Base-by-base conservation (phyloP, 352 stramenopile species). In the Phytopythium sindhum region DNA sequence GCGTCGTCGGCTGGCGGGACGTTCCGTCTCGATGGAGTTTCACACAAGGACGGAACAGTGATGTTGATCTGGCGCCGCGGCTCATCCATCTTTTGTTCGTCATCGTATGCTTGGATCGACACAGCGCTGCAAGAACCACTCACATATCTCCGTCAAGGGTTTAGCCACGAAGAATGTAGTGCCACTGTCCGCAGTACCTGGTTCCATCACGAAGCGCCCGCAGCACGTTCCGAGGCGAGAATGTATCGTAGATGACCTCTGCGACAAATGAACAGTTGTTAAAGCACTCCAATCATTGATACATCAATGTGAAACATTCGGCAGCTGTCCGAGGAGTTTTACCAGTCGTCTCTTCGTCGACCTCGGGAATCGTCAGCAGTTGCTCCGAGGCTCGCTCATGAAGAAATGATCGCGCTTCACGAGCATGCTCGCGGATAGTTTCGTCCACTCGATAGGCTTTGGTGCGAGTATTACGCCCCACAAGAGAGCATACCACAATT, bases 201-300 rank as follows among this genome's bases (percentile, higher is more conserved):
- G 65, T 78, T 14, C 67, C 74, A 63, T 84, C 65, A 56, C 63
- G 68, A 37, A 91, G 63, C 3, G 74, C 69, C 15, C 68, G 65
- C 7, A 89, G 63, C 0, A 78, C 70, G 54, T 68, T 61, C 1
- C 75, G 71, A 15, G 82, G 80, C 14, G 82, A 91, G 62, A 91
- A 91, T 2, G 80, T 84, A 44, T 91, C 72, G 29, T 79, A 87
- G 2, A 91, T 59, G 35, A 66, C 72, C 4, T 88, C 78, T 86
- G n/a, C 7, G 33, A 24, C n/a, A 60, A 60, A 24, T 50, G 31
- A 41, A 1, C 24, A 39, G 21, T 11, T 53, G 39, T 57, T 12
- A 23, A 5, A 52, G 3, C 31, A 5, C 11, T 33, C 52, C 11
- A 58, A 31, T 4, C 31, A n/a, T 14, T 2, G 33, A n/a, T 14